Percentiles rank a stretch among this genome's conserved stretches.
phyloP scores from a whole-genome alignment of 225 moss, liverwort and hornwort genomes.

The Antitrichia curtipendula region DNA sequence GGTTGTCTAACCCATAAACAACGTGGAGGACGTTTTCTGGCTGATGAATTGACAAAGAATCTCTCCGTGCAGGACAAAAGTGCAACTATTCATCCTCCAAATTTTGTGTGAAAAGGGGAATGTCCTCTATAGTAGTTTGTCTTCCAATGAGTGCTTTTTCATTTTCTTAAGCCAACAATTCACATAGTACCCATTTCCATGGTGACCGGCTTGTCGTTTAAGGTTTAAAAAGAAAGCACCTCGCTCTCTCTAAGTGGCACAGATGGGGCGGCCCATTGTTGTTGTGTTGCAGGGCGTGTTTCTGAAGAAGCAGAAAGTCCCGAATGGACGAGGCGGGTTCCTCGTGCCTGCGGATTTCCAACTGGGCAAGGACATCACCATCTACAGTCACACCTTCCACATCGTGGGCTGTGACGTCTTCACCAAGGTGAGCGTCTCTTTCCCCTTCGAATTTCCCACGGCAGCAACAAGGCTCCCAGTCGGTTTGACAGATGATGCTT shows the following conservation, averaged over 20 bases:
- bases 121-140: too few relatives aligned
- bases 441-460: background rate
- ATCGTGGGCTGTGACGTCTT: constrained; percentile 84
- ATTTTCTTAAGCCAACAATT: too few relatives aligned
- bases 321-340: constrained; percentile 65
- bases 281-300: constrained; percentile 55
- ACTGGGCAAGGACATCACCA: constrained; percentile 62
- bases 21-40: too few relatives aligned
- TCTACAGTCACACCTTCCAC: constrained; percentile 73
- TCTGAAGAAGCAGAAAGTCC: constrained; percentile 81
- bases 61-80: too few relatives aligned
- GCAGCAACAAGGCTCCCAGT: background rate
- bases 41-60: too few relatives aligned
- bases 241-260: background rate
- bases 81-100: too few relatives aligned
- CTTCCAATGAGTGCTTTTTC: too few relatives aligned
- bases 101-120: too few relatives aligned
- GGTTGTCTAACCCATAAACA: too few relatives aligned
- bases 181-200: too few relatives aligned
- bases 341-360: constrained; percentile 57
- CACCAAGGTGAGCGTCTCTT: constrained; percentile 44
- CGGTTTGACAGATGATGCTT: background rate
- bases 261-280: background rate
- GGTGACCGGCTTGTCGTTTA: too few relatives aligned
- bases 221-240: background rate